Evolutionary conservation across 2,329 filamentous ascomycete species (phyloP), one percentile per base, ranked within the genome.

Genomic region (Microsporum canis): DNA sequence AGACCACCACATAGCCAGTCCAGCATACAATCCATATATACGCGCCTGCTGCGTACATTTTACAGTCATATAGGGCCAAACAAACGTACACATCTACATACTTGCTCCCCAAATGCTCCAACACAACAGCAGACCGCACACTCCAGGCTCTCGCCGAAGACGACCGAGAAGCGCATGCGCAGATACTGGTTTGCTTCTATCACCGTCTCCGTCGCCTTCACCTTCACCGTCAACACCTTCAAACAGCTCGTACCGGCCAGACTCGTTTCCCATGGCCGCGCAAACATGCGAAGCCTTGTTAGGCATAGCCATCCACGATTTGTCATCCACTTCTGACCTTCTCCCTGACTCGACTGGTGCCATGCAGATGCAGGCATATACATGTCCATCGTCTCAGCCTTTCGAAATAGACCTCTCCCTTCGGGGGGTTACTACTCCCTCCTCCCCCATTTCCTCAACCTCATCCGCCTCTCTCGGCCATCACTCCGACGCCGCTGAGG

Each of bases 251-350:
- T 53, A 53, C 49, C 10, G 49, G 49, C 49, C 31, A 53, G 49
- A 53, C 49, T 53, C 49, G 17, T 53, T 33, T 5, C 14, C 55
- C 33, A 57, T 57, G 55, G 55, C 55, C 55, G 27, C 34, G 55
- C 55, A 57, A 57, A 57, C n/a, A 27, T 57, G 55, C 38, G 55
- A 57, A 57, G 55, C 55, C 55, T 57, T 57, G 55, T 33, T 57
- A 39, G 55, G 55, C 55, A 38, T 57, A 57, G 55, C 34, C 55
- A 38, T 57, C 34, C 55, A 57, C 33, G 17, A 57, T 57, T 57
- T 57, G 55, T 57, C 55, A 57, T 57, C 55, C 55, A 38, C 23
- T 38, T 17, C 55, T 33, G 38, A 31, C 55, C 17, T 57, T 41
- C 33, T 38, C 23, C 49, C 27, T 10, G 49, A 53, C 49, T 53